A percentile compares a stretch with the other conserved stretches of the same genome.
phyloP scores from a whole-genome alignment of 1,284 basidiomycete species.

The Ganoderma meredithae region DNA sequence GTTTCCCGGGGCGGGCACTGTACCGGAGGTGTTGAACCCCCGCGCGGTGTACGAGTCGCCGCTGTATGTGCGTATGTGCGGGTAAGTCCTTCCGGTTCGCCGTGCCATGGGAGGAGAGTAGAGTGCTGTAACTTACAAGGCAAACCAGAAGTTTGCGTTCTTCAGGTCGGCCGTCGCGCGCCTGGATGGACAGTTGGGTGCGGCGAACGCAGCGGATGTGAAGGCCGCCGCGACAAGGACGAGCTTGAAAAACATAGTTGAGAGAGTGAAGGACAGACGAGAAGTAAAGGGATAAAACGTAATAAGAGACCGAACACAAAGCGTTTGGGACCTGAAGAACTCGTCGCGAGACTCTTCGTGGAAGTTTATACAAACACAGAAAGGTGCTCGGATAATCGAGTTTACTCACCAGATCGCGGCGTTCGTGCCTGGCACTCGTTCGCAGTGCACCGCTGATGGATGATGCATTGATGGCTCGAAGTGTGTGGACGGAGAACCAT shows the following conservation, averaged over 20 bases:
- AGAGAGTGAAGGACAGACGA: background rate
- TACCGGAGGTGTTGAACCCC: conserved; percentile 51
- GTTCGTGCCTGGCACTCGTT: too few relatives aligned
- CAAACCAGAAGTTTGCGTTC: conserved; percentile 55
- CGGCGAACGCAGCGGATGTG: background rate
- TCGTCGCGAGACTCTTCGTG: too few relatives aligned
- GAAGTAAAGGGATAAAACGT: background rate
- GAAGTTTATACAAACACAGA: too few relatives aligned
- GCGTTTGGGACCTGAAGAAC: too few relatives aligned
- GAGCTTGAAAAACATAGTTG: background rate
- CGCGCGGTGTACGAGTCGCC: conserved; percentile 69
- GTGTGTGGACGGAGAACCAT: too few relatives aligned
- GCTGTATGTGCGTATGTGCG: conserved; percentile 38
- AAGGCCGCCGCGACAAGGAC: background rate
- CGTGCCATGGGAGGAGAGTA: too few relatives aligned
- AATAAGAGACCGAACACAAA: background rate
- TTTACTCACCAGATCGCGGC: too few relatives aligned
- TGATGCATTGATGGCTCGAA: too few relatives aligned
- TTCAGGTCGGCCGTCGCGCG: conserved; percentile 37
- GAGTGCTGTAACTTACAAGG: conserved; percentile 47
- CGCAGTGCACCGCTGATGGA: too few relatives aligned
- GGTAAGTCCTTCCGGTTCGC: too few relatives aligned
- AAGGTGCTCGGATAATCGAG: too few relatives aligned
- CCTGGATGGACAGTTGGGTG: conserved; percentile 18
- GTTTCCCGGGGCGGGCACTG: conserved; percentile 54